Percentiles rank a stretch among this genome's conserved stretches.
Evolutionary conservation across 2,329 filamentous ascomycete species (phyloP).

Genomic region (Truncatella angustata): DNA sequence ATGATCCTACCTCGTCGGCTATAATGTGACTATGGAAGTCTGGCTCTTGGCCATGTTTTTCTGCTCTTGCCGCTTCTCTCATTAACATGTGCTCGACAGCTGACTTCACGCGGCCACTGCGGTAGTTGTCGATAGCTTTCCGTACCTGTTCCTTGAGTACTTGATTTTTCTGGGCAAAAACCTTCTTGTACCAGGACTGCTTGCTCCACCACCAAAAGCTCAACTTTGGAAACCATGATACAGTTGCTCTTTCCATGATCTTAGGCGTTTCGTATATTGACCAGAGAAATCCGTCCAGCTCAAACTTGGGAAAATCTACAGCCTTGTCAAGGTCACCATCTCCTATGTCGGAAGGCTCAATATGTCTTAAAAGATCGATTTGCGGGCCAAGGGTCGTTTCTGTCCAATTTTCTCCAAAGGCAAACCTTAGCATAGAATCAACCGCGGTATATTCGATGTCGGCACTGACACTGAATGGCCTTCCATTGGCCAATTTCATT

Average conservation of each 20-base stretch:
- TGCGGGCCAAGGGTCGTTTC: neutral
- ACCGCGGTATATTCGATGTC: neutral
- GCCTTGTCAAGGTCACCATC: neutral
- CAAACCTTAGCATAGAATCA: neutral
- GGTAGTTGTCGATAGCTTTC: too few species aligned
- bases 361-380: neutral
- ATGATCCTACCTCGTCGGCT: neutral
- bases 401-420: neutral
- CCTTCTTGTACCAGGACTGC: too few species aligned
- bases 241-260: too few species aligned
- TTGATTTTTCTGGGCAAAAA: too few species aligned
- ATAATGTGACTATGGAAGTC: neutral
- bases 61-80: neutral
- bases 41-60: neutral
- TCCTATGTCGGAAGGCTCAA: neutral
- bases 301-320: neutral
- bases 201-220: too few species aligned
- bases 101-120: neutral
- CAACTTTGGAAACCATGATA: too few species aligned
- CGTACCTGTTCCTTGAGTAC: too few species aligned
- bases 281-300: neutral
- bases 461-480: neutral
- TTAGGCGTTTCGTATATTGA: too few species aligned
- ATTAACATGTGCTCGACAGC: neutral
- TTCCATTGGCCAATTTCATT: constrained; percentile 2